Percentiles rank a stretch among this genome's conserved stretches.
phyloP scores from a whole-genome alignment of 352 stramenopile genomes.

The Thraustochytrium sp. region DNA sequence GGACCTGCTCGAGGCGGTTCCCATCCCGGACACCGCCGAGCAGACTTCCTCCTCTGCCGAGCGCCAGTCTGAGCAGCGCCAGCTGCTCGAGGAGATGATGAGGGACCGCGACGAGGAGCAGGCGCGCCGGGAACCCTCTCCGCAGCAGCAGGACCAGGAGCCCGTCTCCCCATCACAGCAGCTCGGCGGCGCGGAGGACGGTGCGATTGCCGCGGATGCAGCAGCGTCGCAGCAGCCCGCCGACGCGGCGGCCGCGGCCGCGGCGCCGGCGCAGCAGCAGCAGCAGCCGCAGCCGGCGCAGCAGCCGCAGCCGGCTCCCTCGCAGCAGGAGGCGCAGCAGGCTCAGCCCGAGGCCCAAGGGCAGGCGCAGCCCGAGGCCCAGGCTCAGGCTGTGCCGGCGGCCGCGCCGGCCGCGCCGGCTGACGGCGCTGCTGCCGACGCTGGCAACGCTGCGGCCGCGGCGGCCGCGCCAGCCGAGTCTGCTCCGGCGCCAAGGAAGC shows the following conservation, averaged over 20 bases:
- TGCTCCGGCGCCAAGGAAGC: not conserved
- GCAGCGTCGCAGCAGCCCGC: not conserved
- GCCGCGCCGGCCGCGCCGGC: not conserved
- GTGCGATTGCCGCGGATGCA: not conserved
- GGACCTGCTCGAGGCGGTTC: conserved; percentile 37
- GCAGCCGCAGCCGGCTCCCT: not conserved
- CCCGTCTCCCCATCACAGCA: not conserved
- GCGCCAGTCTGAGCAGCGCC: not conserved
- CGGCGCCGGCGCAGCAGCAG: not conserved
- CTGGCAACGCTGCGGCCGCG: not conserved
- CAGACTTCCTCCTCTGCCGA: not conserved
- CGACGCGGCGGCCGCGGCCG: not conserved
- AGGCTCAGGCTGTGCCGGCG: not conserved
- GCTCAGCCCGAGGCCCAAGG: not conserved
- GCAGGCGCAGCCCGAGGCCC: not conserved
- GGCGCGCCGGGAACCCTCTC: not conserved
- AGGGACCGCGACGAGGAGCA: conserved; percentile 6
- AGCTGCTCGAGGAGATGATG: not conserved
- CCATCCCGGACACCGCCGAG: conserved; percentile 40
- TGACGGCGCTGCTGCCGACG: not conserved
- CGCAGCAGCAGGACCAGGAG: not conserved
- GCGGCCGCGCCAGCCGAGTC: too few relatives aligned
- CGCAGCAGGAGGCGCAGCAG: not conserved
- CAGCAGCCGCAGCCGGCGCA: not conserved
- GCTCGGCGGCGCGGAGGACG: too few relatives aligned